Evolutionary conservation across 768 basidiomycete species (phyloP).

Genomic region (Leccinum fibrillosum): DNA sequence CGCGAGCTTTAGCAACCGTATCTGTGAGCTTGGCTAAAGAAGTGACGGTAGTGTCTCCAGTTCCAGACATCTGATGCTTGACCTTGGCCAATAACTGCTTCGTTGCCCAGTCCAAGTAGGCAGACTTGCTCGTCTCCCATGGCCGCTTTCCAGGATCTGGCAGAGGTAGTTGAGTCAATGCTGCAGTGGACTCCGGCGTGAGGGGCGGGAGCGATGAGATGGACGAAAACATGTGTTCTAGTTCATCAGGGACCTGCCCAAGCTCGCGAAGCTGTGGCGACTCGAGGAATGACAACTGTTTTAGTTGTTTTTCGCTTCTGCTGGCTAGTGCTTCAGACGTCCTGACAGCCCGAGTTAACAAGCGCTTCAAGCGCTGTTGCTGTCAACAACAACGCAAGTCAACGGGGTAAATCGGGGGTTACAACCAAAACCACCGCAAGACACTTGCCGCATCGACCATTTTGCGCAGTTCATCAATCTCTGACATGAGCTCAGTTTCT

Average conservation of each 20-base stretch:
- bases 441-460: conserved; percentile 66
- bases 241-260: conserved; percentile 36
- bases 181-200: conserved; percentile 37
- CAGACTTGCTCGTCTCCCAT: conserved; percentile 74
- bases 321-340: conserved; percentile 43
- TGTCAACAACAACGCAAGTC: conserved; percentile 26
- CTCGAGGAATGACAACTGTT: conserved; percentile 43
- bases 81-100: conserved; percentile 44
- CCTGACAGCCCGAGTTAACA: conserved; percentile 52
- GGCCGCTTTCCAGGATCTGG: conserved; percentile 63
- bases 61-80: conserved; percentile 17
- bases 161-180: conserved; percentile 30
- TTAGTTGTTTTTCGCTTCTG: conserved; percentile 43
- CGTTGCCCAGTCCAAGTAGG: conserved; percentile 78
- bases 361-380: conserved; percentile 64
- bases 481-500: conserved; percentile 59
- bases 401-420: conserved; percentile 8
- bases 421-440: background rate
- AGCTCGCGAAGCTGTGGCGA: conserved; percentile 39
- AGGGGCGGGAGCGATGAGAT: conserved; percentile 50
- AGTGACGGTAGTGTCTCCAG: conserved; percentile 20
- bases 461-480: conserved; percentile 64
- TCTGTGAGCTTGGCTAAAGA: conserved; percentile 19
- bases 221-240: conserved; percentile 44
- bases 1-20: conserved; percentile 15